These are phyloP conservation scores for Jackrogersella minutella DNA, from an alignment of 495 filamentous ascomycete genomes.

Conservation along the genomic window DNA sequence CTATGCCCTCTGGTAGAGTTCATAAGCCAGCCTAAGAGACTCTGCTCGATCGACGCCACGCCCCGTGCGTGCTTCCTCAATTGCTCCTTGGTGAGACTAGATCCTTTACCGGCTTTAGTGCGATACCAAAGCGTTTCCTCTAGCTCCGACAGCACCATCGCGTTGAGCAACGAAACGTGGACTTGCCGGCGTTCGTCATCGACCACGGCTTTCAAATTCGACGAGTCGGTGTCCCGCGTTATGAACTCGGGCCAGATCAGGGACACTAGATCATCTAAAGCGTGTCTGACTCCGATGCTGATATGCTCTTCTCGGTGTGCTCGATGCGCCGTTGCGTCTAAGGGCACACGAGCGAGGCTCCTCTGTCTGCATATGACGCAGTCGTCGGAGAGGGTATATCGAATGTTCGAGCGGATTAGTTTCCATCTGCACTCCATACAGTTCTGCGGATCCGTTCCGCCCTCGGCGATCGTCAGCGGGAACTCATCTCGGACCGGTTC, in stretches of 20 bases:
- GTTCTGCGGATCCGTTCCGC: conserved; percentile 22
- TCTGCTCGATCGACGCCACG: conserved; percentile 32
- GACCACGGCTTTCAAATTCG: conserved; percentile 19
- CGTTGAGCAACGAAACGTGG: conserved; percentile 38
- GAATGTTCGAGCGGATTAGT: conserved; percentile 24
- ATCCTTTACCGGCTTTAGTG: conserved; percentile 19
- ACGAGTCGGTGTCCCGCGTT: conserved; percentile 34
- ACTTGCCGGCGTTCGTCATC: conserved; percentile 34
- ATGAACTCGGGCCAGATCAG: conserved; percentile 39
- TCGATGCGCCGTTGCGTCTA: conserved; percentile 30
- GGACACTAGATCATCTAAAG: conserved; percentile 23
- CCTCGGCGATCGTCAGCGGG: conserved; percentile 41
- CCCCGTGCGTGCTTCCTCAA: conserved; percentile 17
- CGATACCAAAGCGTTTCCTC: conserved; percentile 42
- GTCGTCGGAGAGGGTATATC: conserved; percentile 33
- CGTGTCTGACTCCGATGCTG: conserved; percentile 12
- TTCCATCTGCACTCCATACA: conserved; percentile 41
- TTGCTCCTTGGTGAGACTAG: conserved; percentile 31
- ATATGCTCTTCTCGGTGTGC: conserved; percentile 29
- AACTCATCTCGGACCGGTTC: conserved; percentile 36
- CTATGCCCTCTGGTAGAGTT: conserved; percentile 14
- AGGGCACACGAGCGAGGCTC: neutral
- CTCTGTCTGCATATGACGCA: conserved; percentile 37
- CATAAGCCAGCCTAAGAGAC: conserved; percentile 34
- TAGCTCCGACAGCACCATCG: conserved; percentile 37